Percentiles rank a stretch among this genome's conserved stretches.
Evolutionary conservation across 495 filamentous ascomycete species (phyloP).

Genomic region (Choiromyces venosus): DNA sequence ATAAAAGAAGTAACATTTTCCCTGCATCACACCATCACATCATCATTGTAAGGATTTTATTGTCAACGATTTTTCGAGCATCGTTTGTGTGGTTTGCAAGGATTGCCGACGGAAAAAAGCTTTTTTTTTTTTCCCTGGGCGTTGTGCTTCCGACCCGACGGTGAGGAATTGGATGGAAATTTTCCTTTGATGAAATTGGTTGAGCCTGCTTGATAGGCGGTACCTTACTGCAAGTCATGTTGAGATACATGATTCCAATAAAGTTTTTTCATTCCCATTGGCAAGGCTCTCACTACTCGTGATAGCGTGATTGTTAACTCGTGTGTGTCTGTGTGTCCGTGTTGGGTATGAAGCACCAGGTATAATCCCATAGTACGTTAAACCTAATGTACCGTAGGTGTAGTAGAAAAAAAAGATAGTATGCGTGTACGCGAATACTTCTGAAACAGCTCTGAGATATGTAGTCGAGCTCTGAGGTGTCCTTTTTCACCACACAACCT

Average conservation of each 20-base stretch:
- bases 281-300: background rate
- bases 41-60: background rate
- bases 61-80: background rate
- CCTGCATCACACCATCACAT: background rate
- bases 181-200: slow-evolving; percentile 20
- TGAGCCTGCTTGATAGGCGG: slow-evolving; percentile 17
- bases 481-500: slow-evolving; percentile 18
- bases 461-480: slow-evolving; percentile 29
- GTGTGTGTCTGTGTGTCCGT: background rate
- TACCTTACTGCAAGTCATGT: slow-evolving; percentile 34
- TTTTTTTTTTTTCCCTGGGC: slow-evolving; percentile 13
- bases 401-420: slow-evolving; percentile 22
- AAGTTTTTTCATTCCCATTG: slow-evolving; percentile 7
- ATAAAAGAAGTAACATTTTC: background rate
- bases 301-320: background rate
- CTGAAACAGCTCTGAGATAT: slow-evolving; percentile 30
- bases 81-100: background rate
- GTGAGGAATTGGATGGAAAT: slow-evolving; percentile 37
- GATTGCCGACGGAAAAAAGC: background rate
- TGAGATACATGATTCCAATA: slow-evolving; percentile 35
- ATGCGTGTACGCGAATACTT: background rate
- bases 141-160: slow-evolving; percentile 27
- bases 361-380: background rate
- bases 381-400: background rate
- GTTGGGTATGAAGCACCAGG: background rate